phyloP scores from a whole-genome alignment of 192 early-diverging fungal genomes.

The Coemansia sp. region DNA sequence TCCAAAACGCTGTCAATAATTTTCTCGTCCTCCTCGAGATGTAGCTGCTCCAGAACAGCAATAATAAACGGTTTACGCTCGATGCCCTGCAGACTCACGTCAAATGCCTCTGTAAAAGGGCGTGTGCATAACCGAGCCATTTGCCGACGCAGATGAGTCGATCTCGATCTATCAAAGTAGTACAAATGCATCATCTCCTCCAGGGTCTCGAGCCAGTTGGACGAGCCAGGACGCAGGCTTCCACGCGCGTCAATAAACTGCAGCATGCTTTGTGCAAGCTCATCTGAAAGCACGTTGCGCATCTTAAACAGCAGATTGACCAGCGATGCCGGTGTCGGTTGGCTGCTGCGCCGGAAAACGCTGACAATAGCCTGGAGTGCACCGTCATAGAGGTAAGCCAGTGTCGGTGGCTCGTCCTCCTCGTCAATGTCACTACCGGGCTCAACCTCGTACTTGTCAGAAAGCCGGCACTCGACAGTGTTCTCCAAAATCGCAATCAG shows the following conservation, averaged over 20 bases:
- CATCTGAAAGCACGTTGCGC: constrained; percentile 36
- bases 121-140: constrained; percentile 25
- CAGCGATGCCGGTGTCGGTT: constrained; percentile 17
- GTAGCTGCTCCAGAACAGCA: constrained; percentile 38
- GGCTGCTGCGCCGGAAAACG: constrained; percentile 18
- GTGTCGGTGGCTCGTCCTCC: constrained; percentile 9
- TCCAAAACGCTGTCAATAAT: constrained; percentile 30
- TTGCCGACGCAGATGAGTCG: constrained; percentile 32
- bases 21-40: constrained; percentile 35
- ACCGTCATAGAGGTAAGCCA: constrained; percentile 33
- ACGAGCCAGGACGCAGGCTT: constrained; percentile 28
- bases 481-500: constrained; percentile 34
- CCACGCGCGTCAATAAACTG: constrained; percentile 31
- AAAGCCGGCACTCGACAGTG: constrained; percentile 31
- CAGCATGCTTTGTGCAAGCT: constrained; percentile 42
- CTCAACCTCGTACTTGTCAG: constrained; percentile 13
- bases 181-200: constrained; percentile 49
- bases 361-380: constrained; percentile 31
- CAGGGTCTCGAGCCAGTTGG: constrained; percentile 20
- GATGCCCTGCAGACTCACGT: constrained; percentile 5
- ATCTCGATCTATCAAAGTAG: constrained; percentile 51
- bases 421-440: constrained; percentile 7
- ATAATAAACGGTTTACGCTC: constrained; percentile 33
- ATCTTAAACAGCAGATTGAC: constrained; percentile 33
- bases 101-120: constrained; percentile 16